Evolutionary conservation across 1,284 basidiomycete genomes (phyloP), one percentile per base, ranked within the genome.

Genomic region (Trichosporon sp.): DNA sequence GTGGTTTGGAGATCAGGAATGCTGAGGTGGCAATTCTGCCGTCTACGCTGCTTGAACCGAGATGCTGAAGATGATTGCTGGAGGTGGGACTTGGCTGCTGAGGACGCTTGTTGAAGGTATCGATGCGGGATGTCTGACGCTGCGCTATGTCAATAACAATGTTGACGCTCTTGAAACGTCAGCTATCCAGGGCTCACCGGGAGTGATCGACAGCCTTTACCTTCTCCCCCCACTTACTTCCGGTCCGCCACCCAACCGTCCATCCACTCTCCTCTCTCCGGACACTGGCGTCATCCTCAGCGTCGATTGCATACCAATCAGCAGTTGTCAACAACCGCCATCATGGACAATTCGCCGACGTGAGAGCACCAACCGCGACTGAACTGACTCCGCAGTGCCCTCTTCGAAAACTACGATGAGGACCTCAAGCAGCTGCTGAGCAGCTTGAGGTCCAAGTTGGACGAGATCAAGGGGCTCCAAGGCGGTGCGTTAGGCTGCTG

Each of bases 361-460:
- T 78, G 46, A 69, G 78, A 66, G 6, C 9, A 13, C 34, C 36
- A 10, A 5, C 13, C 2, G 27, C 3, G 11, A 31, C 1, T 21
- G 14, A 1, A n/a, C n/a, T 4, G 34, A 21, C 61, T 34, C 49
- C 31, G 23, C 62, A 80, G 78, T 31, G 75, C 80, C 7, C 72
- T 81, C 34, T 81, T 81, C 63, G 80, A 81, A 64, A 79, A 77
- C 65, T 81, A 81, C 61, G 79, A 80, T 59, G 75, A 79, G 62
- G 80, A 81, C 64, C 77, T 81, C 69, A 78, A 78, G 71, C 71
- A 76, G 61, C 73, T 80, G 25, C 59, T 81, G 32, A 63, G 66
- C 7, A 74, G 73, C 63, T 64, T 81, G 59, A 75, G 76, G 63
- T 68, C 65, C 23, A 80, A 80, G 70, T 70, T 81, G 31, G 78